A percentile compares a stretch with the other conserved stretches of the same genome.
phyloP scores from a whole-genome alignment of 192 early-diverging fungal species.

The Blastocladiella britannica region DNA sequence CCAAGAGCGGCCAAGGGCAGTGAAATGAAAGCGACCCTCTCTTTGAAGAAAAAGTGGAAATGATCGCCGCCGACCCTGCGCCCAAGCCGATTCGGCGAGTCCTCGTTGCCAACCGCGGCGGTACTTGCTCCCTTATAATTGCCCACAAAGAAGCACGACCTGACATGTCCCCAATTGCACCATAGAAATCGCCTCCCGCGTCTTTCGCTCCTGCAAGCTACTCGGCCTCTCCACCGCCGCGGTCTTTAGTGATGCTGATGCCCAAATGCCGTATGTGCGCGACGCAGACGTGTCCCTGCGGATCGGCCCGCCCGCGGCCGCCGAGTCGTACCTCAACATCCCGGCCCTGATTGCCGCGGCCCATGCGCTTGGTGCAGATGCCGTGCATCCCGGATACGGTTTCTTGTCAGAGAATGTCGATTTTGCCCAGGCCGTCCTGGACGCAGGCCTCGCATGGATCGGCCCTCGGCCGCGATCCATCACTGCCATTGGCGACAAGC shows the following conservation, averaged over 20 bases:
- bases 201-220: slow-evolving; percentile 43
- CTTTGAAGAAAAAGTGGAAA: too few relatives aligned
- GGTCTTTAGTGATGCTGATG: slow-evolving; percentile 36
- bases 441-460: slow-evolving; percentile 30
- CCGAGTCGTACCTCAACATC: slow-evolving; percentile 28
- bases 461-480: slow-evolving; percentile 33
- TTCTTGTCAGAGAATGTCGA: slow-evolving; percentile 39
- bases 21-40: too few relatives aligned
- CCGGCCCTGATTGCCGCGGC: slow-evolving; percentile 29
- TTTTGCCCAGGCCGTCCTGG: slow-evolving; percentile 24
- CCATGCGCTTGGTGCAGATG: slow-evolving; percentile 23
- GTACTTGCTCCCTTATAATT: too few relatives aligned
- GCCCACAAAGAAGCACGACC: too few relatives aligned
- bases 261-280: slow-evolving; percentile 19
- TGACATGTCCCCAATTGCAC: too few relatives aligned
- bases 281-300: slow-evolving; percentile 32
- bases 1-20: too few relatives aligned
- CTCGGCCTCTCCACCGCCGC: slow-evolving; percentile 42
- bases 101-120: slow-evolving; percentile 56
- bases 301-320: slow-evolving; percentile 27
- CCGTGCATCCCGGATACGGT: slow-evolving; percentile 37
- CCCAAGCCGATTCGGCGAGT: slow-evolving; percentile 23
- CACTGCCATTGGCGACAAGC: slow-evolving; percentile 37
- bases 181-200: slow-evolving; percentile 56
- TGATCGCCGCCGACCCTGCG: too few relatives aligned